phyloP scores from a whole-genome alignment of 352 stramenopile genomes.

The Thraustochytrium sp. region DNA sequence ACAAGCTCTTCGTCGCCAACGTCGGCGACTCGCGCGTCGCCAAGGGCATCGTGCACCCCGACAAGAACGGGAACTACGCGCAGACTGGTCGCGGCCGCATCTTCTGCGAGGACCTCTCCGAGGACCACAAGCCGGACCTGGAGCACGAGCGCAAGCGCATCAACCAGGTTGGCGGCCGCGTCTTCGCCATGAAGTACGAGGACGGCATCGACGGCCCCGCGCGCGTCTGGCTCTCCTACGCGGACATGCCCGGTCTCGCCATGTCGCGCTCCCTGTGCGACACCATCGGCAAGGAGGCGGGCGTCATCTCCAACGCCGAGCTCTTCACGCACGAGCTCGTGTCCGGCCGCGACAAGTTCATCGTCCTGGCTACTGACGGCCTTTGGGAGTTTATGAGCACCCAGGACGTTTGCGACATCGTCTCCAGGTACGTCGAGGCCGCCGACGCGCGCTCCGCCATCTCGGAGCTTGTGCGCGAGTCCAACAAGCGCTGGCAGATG shows the following conservation, averaged over 20 bases:
- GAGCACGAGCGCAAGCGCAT: slow-evolving; percentile 72
- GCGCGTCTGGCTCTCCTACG: slow-evolving; percentile 56
- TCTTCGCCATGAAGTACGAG: slow-evolving; percentile 87
- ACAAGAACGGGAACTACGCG: slow-evolving; percentile 44
- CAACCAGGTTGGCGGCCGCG: slow-evolving; percentile 63
- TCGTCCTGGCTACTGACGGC: slow-evolving; percentile 55
- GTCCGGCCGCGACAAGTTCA: slow-evolving; percentile 58
- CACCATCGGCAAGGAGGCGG: slow-evolving; percentile 70
- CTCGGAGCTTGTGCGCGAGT: slow-evolving; percentile 79
- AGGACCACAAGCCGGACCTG: slow-evolving; percentile 74
- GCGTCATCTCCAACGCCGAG: slow-evolving; percentile 50
- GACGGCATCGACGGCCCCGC: slow-evolving; percentile 81
- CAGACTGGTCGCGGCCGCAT: slow-evolving; percentile 45
- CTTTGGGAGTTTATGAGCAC: slow-evolving; percentile 80
- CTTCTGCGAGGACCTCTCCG: slow-evolving; percentile 54
- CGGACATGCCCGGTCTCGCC: slow-evolving; percentile 71
- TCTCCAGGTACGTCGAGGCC: slow-evolving; percentile 29
- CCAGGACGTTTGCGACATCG: slow-evolving; percentile 60
- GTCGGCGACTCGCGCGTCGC: slow-evolving; percentile 71
- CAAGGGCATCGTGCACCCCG: slow-evolving; percentile 47
- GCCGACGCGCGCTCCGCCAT: slow-evolving; percentile 45
- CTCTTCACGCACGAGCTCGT: slow-evolving; percentile 43
- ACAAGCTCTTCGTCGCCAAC: slow-evolving; percentile 65
- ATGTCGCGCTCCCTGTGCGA: slow-evolving; percentile 74
- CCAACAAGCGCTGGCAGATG: slow-evolving; percentile 93